phyloP scores from a whole-genome alignment of 495 filamentous ascomycete genomes.

The Penicillium canescens region DNA sequence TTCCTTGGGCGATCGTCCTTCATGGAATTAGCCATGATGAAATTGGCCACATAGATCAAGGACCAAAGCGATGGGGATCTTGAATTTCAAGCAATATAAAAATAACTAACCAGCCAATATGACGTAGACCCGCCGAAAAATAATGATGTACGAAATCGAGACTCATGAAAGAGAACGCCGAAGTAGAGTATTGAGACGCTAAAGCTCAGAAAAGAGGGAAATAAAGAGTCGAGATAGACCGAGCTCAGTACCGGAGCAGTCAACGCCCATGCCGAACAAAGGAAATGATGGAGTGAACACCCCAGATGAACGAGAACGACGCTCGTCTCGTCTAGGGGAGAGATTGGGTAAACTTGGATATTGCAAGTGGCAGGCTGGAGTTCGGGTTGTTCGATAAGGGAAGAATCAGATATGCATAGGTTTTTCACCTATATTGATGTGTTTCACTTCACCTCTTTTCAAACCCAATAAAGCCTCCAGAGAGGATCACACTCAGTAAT shows the following conservation, averaged over 20 bases:
- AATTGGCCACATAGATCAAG: too few relatives aligned
- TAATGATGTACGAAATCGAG: neutral
- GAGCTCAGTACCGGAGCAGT: neutral
- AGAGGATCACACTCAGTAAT: slow-evolving; percentile 37
- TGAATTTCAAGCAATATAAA: slow-evolving; percentile 1
- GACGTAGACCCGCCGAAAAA: neutral
- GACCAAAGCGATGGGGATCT: too few relatives aligned
- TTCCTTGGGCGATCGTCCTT: too few relatives aligned
- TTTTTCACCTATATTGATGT: too few relatives aligned
- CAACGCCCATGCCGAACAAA: neutral
- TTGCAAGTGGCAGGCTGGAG: too few relatives aligned
- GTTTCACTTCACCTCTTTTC: too few relatives aligned
- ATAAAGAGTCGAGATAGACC: neutral
- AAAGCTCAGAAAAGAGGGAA: neutral
- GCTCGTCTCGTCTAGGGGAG: too few relatives aligned
- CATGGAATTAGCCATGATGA: too few relatives aligned
- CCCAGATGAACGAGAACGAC: neutral
- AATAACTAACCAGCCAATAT: neutral
- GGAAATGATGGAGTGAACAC: neutral
- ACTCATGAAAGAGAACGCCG: slow-evolving; percentile 2
- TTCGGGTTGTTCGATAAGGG: too few relatives aligned
- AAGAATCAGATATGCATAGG: too few relatives aligned
- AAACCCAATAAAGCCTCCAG: too few relatives aligned
- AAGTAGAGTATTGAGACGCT: slow-evolving; percentile 5
- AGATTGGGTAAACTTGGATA: too few relatives aligned